Percentiles rank a stretch among this genome's conserved stretches.
These are phyloP conservation scores for Salix suchowensis DNA, from an alignment of 345 rosid genomes.

Conservation along the genomic window DNA sequence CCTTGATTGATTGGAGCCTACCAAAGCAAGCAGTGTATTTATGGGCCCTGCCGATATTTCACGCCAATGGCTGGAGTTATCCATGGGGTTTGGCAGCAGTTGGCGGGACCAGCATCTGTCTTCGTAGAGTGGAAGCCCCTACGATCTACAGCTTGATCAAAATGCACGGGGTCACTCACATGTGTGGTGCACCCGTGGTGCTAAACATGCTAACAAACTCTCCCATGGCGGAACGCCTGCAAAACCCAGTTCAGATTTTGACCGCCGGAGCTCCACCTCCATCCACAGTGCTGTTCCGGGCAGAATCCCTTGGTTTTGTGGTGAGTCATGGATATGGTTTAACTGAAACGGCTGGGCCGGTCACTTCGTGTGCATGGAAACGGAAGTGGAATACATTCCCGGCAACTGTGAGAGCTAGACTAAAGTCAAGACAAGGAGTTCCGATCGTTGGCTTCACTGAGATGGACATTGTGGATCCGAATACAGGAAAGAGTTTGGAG, in stretches of 20 bases:
- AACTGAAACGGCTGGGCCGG: constrained; percentile 16
- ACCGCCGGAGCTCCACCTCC: constrained; percentile 29
- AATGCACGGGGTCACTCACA: constrained; percentile 22
- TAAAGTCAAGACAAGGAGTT: constrained; percentile 30
- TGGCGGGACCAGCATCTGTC: constrained; percentile 25
- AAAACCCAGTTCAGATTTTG: constrained; percentile 4
- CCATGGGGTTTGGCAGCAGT: constrained; percentile 22
- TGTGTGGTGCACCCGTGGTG: constrained; percentile 28
- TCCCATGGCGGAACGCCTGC: neutral
- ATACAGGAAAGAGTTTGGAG: constrained; percentile 10
- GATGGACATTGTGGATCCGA: constrained; percentile 5
- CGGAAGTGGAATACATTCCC: constrained; percentile 16
- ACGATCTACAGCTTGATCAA: constrained; percentile 15
- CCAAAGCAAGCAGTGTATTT: constrained; percentile 16
- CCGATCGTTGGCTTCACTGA: constrained; percentile 3
- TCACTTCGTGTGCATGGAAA: constrained; percentile 21
- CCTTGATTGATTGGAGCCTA: constrained; percentile 16
- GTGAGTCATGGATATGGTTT: constrained; percentile 29
- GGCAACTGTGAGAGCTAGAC: constrained; percentile 8
- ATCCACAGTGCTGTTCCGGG: constrained; percentile 1
- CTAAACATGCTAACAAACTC: constrained; percentile 22
- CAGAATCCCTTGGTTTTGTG: constrained; percentile 20
- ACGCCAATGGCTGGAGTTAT: constrained; percentile 27
- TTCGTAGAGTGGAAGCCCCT: constrained; percentile 13
- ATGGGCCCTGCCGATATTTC: constrained; percentile 26